A percentile compares a stretch with the other conserved stretches of the same genome.
Evolutionary conservation across 73 alveolate species (phyloP).

Genomic region (Paramecium primaurelia): DNA sequence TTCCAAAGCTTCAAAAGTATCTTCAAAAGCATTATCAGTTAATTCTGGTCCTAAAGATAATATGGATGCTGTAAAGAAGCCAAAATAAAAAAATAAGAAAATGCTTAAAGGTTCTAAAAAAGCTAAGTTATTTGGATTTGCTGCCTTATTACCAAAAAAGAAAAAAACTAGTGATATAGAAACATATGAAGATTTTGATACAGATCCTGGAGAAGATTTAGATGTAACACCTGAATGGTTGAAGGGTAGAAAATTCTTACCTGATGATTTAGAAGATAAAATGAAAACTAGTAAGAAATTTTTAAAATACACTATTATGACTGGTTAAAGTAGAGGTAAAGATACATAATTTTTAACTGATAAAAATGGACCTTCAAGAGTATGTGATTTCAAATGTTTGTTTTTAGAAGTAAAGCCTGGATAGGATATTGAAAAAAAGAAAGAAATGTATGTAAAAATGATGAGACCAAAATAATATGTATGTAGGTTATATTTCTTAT

Average conservation of each 20-base stretch:
- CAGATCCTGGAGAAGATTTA: slow-evolving; percentile 58
- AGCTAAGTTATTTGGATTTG: slow-evolving; percentile 5
- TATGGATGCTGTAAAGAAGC: not conserved
- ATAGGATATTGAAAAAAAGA: slow-evolving; percentile 14
- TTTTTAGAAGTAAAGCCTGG: slow-evolving; percentile 17
- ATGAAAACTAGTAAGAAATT: slow-evolving; percentile 44
- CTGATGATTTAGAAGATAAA: slow-evolving; percentile 49
- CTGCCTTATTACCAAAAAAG: not conserved
- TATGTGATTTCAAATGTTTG: slow-evolving; percentile 5
- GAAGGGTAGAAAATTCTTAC: slow-evolving; percentile 42
- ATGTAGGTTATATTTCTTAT: slow-evolving; percentile 17
- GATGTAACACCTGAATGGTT: slow-evolving; percentile 58
- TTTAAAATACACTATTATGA: slow-evolving; percentile 8
- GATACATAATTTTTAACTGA: slow-evolving; percentile 32
- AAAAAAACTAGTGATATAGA: not conserved
- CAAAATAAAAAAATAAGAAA: no score
- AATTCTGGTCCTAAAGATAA: not conserved
- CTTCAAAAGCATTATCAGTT: slow-evolving; percentile 5
- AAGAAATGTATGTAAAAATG: slow-evolving; percentile 17
- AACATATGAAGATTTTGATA: slow-evolving; percentile 57
- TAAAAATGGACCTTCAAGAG: slow-evolving; percentile 17
- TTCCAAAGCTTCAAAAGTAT: slow-evolving; percentile 36
- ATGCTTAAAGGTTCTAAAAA: not conserved
- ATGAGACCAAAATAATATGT: slow-evolving; percentile 25
- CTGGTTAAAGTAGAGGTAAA: slow-evolving; percentile 48